Percentiles rank a stretch among this genome's conserved stretches.
Conservation (phyloP, 2,329 filamentous ascomycete genomes). For the Didymella sp. region DNA sequence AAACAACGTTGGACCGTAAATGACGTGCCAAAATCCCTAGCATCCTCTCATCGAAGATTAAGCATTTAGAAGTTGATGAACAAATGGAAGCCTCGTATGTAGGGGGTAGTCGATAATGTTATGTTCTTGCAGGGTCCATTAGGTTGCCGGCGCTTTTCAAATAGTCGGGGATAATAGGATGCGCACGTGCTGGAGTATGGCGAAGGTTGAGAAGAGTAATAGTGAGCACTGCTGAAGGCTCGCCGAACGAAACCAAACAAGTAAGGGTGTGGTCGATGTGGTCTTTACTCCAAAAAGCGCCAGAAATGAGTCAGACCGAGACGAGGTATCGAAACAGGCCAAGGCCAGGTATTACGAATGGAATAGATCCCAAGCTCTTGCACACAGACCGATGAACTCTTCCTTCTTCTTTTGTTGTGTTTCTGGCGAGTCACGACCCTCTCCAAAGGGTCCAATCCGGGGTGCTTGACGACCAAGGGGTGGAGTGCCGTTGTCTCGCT, state of each 20-base stretch:
- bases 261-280: slow-evolving; percentile 31
- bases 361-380: slow-evolving; percentile 94
- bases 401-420: slow-evolving; percentile 87
- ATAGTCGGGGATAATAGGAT: slow-evolving; percentile 19
- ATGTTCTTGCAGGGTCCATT: slow-evolving; percentile 36
- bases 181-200: slow-evolving; percentile 26
- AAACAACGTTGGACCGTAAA: slow-evolving; percentile 17
- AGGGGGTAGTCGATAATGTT: slow-evolving; percentile 11
- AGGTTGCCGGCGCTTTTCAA: slow-evolving; percentile 36
- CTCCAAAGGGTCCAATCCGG: slow-evolving; percentile 71
- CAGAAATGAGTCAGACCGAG: slow-evolving; percentile 20
- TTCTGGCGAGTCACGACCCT: slow-evolving; percentile 82
- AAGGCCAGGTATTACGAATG: slow-evolving; percentile 69
- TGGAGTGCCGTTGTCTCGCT: slow-evolving; percentile 83
- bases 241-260: slow-evolving; percentile 29
- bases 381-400: slow-evolving; percentile 85
- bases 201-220: slow-evolving; percentile 22
- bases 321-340: slow-evolving; percentile 22
- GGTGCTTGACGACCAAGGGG: slow-evolving; percentile 72
- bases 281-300: slow-evolving; percentile 34
- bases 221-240: slow-evolving; percentile 20
- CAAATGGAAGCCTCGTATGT: slow-evolving; percentile 20
- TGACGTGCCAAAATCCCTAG: slow-evolving; percentile 17
- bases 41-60: slow-evolving; percentile 20
- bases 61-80: slow-evolving; percentile 17